Percentiles rank a stretch among this genome's conserved stretches.
Evolutionary conservation across 257 asterid genomes (phyloP).

Genomic region (Solanum gracilifrons): DNA sequence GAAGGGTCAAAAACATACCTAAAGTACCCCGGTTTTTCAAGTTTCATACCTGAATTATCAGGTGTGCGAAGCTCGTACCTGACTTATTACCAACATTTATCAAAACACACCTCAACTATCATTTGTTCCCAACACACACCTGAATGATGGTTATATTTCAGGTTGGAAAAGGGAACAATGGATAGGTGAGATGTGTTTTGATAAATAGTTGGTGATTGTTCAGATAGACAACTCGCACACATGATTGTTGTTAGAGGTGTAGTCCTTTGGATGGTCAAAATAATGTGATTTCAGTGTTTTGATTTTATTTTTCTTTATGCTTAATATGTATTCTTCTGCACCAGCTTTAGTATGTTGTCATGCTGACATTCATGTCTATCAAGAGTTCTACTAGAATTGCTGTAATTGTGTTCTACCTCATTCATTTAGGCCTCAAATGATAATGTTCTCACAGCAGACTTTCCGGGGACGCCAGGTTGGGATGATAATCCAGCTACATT

Average conservation of each 20-base stretch:
- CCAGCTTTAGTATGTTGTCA: not conserved
- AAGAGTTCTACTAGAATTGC: not conserved
- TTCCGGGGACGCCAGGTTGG: constrained; percentile 69
- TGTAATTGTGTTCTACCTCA: constrained; percentile 15
- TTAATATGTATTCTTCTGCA: not conserved
- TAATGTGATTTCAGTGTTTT: not conserved
- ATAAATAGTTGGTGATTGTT: not conserved
- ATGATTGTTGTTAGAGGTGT: not conserved
- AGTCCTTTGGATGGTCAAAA: not conserved
- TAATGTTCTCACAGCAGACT: constrained; percentile 72
- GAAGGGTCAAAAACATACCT: too few species aligned
- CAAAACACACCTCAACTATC: too few species aligned
- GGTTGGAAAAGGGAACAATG: not conserved
- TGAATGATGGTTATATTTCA: not conserved
- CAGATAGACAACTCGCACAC: not conserved
- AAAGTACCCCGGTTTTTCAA: too few species aligned
- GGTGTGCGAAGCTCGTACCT: too few species aligned
- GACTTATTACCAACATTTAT: too few species aligned
- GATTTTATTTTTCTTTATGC: not conserved
- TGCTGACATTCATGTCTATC: not conserved
- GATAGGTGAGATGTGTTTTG: not conserved
- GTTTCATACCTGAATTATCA: too few species aligned
- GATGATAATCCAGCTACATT: constrained; percentile 83
- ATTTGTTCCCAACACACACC: not conserved
- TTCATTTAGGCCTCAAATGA: constrained; percentile 59